Evolutionary conservation across 2,329 filamentous ascomycete genomes (phyloP), one percentile per base, ranked within the genome.

Genomic region (Fusarium miscanthi): DNA sequence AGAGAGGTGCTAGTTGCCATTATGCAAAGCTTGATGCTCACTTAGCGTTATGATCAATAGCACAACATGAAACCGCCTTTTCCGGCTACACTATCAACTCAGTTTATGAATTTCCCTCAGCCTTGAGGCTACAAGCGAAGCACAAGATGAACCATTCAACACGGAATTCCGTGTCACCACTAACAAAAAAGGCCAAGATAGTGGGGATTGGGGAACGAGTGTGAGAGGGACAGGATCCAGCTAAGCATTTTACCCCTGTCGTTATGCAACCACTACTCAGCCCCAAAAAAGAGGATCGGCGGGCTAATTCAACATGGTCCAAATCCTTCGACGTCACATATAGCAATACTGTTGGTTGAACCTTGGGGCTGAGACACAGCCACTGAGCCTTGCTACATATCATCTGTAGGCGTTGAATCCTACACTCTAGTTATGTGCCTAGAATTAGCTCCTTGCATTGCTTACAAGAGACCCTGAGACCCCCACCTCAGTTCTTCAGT

Each of bases 241-340:
- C 27, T 41, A 51, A 25, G 43, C 27, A 58, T 46, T 21, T 8
- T 13, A 56, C n/a, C 66, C 66, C 48, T 69, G 58, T 51, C 37
- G 14, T 4, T 38, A 45, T 51, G 31, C 27, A 63, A 62, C 33
- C 46, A 23, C 42, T 4, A 35, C 31, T 38, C 35, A 57, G 41
- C 48, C 59, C 16, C 42, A 19, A 31, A 35, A 42, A 38, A 43
- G 31, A 66, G 45, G 40, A 66, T 66, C 46, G 19, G 40, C 42
- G 13, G 27, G 12, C 57, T 33, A 62, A 13, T 62, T 31, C 38
- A 42, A 33, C 37, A 19, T 35, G 40, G 33, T 33, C 23, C 23
- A 23, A 58, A 69, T 69, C 66, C 66, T 69, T 69, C 45, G 14
- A 69, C 58, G 58, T 64, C 65, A 69, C 25, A 21, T 23, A 27